A percentile compares a stretch with the other conserved stretches of the same genome.
These are phyloP conservation scores for Taiozyma onychis DNA, from an alignment of 1,139 yeast genomes.

Conservation along the genomic window DNA sequence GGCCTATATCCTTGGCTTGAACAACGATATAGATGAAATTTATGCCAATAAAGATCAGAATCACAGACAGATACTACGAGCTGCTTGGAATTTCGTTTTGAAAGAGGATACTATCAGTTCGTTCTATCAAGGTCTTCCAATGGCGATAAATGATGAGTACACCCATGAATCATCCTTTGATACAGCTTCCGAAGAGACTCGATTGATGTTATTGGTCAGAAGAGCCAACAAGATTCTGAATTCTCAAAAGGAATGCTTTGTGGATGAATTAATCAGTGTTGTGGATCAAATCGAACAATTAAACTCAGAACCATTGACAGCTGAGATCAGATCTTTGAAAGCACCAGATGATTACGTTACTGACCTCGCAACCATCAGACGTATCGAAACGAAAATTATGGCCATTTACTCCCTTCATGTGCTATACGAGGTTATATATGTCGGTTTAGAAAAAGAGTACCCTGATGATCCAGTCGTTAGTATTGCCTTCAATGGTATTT, in stretches of 20 bases:
- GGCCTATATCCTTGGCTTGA: constrained; percentile 27
- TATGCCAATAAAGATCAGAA: constrained; percentile 17
- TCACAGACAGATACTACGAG: constrained; percentile 21
- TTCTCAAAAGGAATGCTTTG: constrained; percentile 3
- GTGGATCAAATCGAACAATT: constrained; percentile 13
- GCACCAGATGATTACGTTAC: constrained; percentile 4
- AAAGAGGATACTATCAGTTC: constrained; percentile 26
- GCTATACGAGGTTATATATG: constrained; percentile 14
- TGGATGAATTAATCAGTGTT: constrained; percentile 6
- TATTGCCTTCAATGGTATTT: constrained; percentile 10
- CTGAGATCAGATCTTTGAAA: constrained; percentile 4
- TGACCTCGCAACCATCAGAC: neutral
- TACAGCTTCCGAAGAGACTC: neutral
- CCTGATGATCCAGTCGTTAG: constrained; percentile 7
- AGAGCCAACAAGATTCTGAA: constrained; percentile 7
- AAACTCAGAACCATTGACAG: constrained; percentile 6
- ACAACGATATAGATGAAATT: constrained; percentile 22
- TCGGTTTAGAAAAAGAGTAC: constrained; percentile 3
- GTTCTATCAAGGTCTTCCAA: constrained; percentile 25
- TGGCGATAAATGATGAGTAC: constrained; percentile 18
- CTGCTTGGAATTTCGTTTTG: constrained; percentile 25
- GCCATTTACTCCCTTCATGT: constrained; percentile 12
- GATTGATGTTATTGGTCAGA: constrained; percentile 9
- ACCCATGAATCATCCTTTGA: constrained; percentile 9
- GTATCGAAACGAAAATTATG: constrained; percentile 4